Percentiles rank a stretch among this genome's conserved stretches.
Evolutionary conservation across 768 basidiomycete genomes (phyloP).

Genomic region (Thelephora ganbajun): DNA sequence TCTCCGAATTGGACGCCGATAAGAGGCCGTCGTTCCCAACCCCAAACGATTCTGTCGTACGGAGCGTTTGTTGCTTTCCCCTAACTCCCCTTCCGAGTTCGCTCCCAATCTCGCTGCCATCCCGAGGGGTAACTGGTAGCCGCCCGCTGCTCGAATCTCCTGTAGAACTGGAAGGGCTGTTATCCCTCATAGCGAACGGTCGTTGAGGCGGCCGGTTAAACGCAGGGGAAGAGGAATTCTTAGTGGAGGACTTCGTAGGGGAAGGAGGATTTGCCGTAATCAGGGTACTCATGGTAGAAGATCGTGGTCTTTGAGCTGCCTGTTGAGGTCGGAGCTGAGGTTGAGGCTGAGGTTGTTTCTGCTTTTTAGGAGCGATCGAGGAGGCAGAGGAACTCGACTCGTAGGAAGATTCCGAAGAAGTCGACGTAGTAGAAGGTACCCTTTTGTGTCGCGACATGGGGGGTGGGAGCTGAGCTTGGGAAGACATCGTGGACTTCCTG

Average conservation of each 20-base stretch:
- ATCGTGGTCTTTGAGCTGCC: too few species aligned
- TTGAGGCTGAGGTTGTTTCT: not conserved
- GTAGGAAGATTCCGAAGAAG: conserved; percentile 3
- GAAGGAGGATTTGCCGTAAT: not conserved
- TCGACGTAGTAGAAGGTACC: conserved; percentile 1
- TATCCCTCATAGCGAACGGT: conserved; percentile 44
- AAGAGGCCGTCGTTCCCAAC: not conserved
- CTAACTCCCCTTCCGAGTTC: conserved; percentile 9
- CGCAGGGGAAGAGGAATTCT: not conserved
- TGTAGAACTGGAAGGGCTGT: conserved; percentile 75
- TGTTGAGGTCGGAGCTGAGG: conserved; percentile 2
- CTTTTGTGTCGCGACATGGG: conserved; percentile 4
- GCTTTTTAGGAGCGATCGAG: not conserved
- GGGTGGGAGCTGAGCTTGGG: conserved; percentile 1
- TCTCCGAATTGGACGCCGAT: conserved; percentile 4
- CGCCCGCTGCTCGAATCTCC: conserved; percentile 74
- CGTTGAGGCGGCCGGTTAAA: conserved; percentile 17
- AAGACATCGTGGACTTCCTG: not conserved
- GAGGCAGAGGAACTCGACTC: not conserved
- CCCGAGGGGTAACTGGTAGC: conserved; percentile 61
- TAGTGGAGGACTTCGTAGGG: not conserved
- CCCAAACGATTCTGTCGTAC: conserved; percentile 3
- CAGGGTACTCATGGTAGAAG: too few species aligned
- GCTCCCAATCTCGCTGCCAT: conserved; percentile 49
- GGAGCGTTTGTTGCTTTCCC: conserved; percentile 8